Conservation (phyloP, 768 basidiomycete species). For the Tricholomella constricta region DNA sequence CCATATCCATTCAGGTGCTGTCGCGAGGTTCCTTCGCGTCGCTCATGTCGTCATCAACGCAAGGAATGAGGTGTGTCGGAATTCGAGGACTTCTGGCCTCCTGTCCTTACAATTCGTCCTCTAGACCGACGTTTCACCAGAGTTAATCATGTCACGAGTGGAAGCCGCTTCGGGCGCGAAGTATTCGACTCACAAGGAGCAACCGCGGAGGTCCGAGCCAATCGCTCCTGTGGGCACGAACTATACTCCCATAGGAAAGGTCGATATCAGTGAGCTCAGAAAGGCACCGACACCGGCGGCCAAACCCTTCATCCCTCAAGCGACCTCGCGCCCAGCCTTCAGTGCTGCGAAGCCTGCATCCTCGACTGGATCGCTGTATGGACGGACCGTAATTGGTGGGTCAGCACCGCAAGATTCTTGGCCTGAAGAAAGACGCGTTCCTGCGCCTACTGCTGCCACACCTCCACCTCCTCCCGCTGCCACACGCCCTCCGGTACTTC, state of each 20-base stretch:
- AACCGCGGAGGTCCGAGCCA: slow-evolving; percentile 70
- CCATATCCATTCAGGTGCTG: slow-evolving; percentile 81
- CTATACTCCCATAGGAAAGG: slow-evolving; percentile 74
- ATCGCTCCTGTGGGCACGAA: slow-evolving; percentile 80
- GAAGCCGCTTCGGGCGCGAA: slow-evolving; percentile 88
- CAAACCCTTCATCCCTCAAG: slow-evolving; percentile 41
- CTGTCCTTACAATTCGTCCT: slow-evolving; percentile 3
- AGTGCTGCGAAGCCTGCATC: slow-evolving; percentile 37
- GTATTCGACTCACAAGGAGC: slow-evolving; percentile 83
- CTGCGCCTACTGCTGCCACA: slow-evolving; percentile 37
- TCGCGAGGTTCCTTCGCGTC: slow-evolving; percentile 78
- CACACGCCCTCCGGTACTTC: slow-evolving; percentile 49
- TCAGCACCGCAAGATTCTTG: slow-evolving; percentile 59
- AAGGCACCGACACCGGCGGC: slow-evolving; percentile 42
- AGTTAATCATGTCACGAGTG: slow-evolving; percentile 82
- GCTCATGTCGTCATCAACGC: slow-evolving; percentile 87
- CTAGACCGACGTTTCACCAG: slow-evolving; percentile 79
- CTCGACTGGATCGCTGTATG: slow-evolving; percentile 47
- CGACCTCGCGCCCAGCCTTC: slow-evolving; percentile 51
- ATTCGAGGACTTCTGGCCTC: background rate
- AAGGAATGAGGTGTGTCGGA: slow-evolving; percentile 70
- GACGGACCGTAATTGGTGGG: slow-evolving; percentile 35
- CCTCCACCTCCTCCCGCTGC: slow-evolving; percentile 47
- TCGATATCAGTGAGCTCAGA: slow-evolving; percentile 65
- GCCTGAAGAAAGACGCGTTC: slow-evolving; percentile 54